These are phyloP conservation scores for Exserohilum rostratum DNA, from an alignment of 2,329 filamentous ascomycete genomes.

Conservation along the genomic window DNA sequence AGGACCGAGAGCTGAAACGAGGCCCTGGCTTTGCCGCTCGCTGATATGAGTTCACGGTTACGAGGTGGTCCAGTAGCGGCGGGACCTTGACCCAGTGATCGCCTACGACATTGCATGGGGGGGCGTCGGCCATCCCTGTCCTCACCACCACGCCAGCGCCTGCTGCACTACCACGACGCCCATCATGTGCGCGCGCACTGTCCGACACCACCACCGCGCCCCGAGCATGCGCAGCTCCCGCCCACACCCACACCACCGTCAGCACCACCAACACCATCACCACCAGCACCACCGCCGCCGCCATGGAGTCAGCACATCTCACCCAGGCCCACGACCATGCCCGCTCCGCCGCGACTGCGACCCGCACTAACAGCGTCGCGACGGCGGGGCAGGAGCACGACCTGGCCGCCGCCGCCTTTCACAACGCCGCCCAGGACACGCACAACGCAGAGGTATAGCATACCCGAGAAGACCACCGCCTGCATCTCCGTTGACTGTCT, in stretches of 20 bases:
- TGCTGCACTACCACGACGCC: background rate
- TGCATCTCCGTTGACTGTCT: background rate
- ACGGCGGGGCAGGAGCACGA: slow-evolving; percentile 88
- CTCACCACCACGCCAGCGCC: slow-evolving; percentile 5
- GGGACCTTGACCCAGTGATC: slow-evolving; percentile 11
- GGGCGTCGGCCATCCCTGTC: slow-evolving; percentile 10
- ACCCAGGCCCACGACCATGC: slow-evolving; percentile 87
- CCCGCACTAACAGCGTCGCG: slow-evolving; percentile 70
- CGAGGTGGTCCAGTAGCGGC: slow-evolving; percentile 9
- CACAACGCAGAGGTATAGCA: slow-evolving; percentile 60
- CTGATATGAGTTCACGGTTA: slow-evolving; percentile 1
- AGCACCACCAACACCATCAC: no score
- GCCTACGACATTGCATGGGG: slow-evolving; percentile 5
- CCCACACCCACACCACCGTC: no score
- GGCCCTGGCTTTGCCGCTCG: background rate
- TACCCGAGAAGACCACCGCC: no score
- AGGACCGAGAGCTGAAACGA: slow-evolving; percentile 11
- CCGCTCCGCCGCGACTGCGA: slow-evolving; percentile 78
- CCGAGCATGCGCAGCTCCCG: slow-evolving; percentile 11
- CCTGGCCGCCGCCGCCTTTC: slow-evolving; percentile 85
- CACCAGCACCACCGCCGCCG: background rate
- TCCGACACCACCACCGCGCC: background rate
- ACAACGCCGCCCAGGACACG: slow-evolving; percentile 77
- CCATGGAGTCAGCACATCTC: slow-evolving; percentile 73
- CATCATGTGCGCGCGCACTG: no score